Evolutionary conservation across 306 rosid species (phyloP), one percentile per base, ranked within the genome.

Genomic region (Cicer cuneatum): DNA sequence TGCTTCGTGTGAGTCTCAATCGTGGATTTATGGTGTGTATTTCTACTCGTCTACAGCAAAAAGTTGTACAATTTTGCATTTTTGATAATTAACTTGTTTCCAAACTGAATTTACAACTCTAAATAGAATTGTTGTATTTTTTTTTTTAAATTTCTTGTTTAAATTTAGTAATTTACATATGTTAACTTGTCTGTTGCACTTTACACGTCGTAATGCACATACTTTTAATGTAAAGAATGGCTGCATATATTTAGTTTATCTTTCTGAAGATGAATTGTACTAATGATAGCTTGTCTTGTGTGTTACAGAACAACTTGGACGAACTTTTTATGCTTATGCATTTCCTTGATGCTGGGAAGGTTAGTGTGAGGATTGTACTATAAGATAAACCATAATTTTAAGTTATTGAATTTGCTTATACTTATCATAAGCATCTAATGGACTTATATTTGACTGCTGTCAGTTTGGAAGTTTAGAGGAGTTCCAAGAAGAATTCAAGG

Each of bases 291-390:
- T 59, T 76, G 9, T 85, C 41, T 78, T 57, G 52, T 81, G 71
- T 73, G 53, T 72, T 90, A 75, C 99, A 95, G 99, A 95, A 95
- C 83, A 95, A 95, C 77, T 85, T 95, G 77, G 99, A 95, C 29
- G 99, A 95, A 77, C 97, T 95, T 67, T 95, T 95, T 79, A 92
- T 95, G 99, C 96, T 95, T 66, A 95, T 95, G 99, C 99, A 95
- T 85, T 95, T 95, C 84, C 99, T 95, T 78, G 99, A 92, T 69
- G 96, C 96, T 40, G 99, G 98, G 71, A 95, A 95, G 99, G 99
- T 94, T 80, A 83, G 97, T 87, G 11, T 72, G 73, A 15, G 52
- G 70, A 62, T 52, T 74, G 70, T 60, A 18, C 41, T 75, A 33
- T 47, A 19, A 82, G 68, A 47, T 52, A 78, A 78, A 56, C 24